Base-by-base conservation (phyloP, 2,329 filamentous ascomycete genomes). In the Colletotrichum sp. region DNA sequence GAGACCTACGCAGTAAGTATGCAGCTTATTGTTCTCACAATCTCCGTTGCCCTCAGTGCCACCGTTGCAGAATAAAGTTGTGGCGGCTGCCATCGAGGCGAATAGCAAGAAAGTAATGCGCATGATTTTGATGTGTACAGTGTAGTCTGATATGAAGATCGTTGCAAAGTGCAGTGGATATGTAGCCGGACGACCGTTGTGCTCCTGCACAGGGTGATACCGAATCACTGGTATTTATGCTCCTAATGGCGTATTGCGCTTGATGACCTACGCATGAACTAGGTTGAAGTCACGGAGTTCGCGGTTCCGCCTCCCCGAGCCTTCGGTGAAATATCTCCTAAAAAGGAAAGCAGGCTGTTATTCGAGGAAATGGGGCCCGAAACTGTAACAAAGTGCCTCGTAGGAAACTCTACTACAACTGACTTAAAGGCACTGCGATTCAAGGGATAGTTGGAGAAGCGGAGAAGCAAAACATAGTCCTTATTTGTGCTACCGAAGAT, bases 391-490 rank as follows among this genome's bases (percentile, higher is more conserved):
- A 13, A 13, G 44, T 49, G n/a, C 18, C 44, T n/a, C 2, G 44
- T 4, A 12, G 0, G 9, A 49, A 52, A 13, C 44, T 52, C 44
- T 52, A 13, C n/a, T 2, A 5, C 10, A 21, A 52, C 44, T 52
- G 44, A 52, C 10, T 13, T 13, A 21, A 0, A 52, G 6, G 44
- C 44, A 52, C 2, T 10, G 9, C 9, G 39, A 44, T 1, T 44
- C 39, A 44, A n/a, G 39, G 12, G 0, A 6, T 6, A n/a, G 3
- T 6, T 12, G 6, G 36, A 6, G 36, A 0, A 44, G 2, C 5
- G 36, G 16, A 10, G 5, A 18, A 44, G 36, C 4, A 6, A 44
- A 16, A 39, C 8, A 39, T 39, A 39, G 39, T 44, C 39, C 18
- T 44, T 44, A 18, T 18, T 18, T 44, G 5, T 18, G 16, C 16